Conservation (phyloP, 2,329 filamentous ascomycete genomes). For the Stylonectria norvegica region DNA sequence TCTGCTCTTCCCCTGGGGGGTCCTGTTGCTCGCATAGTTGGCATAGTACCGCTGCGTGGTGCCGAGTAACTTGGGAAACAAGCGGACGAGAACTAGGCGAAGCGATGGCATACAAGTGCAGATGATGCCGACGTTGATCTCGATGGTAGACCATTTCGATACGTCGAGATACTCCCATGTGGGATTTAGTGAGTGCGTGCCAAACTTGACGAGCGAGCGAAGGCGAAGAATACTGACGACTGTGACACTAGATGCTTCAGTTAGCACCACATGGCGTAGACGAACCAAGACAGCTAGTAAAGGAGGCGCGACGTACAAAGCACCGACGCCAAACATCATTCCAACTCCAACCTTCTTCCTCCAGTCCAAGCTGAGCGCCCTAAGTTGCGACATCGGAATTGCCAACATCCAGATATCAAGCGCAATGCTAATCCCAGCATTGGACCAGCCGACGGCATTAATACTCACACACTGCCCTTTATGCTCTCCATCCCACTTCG, state of each 20-base stretch:
- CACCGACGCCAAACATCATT: constrained; percentile 50
- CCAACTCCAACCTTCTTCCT: constrained; percentile 48
- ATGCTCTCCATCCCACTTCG: constrained; percentile 46
- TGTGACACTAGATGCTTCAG: constrained; percentile 28
- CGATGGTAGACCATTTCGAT: constrained; percentile 35
- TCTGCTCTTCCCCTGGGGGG: constrained; percentile 9
- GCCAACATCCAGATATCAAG: constrained; percentile 51
- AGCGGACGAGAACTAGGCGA: constrained; percentile 32
- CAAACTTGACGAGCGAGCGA: constrained; percentile 31
- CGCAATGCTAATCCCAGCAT: constrained; percentile 50
- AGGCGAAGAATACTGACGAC: constrained; percentile 39
- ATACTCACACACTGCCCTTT: constrained; percentile 47
- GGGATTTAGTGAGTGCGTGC: constrained; percentile 27
- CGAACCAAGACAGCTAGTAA: background rate
- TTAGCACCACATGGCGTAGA: constrained; percentile 2
- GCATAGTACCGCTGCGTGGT: constrained; percentile 30
- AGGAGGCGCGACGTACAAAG: constrained; percentile 35
- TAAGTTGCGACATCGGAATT: constrained; percentile 46
- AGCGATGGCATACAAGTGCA: constrained; percentile 39
- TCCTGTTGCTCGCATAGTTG: constrained; percentile 20
- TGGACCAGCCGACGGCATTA: constrained; percentile 48
- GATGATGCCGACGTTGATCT: constrained; percentile 38
- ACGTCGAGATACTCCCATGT: constrained; percentile 35
- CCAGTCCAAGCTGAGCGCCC: constrained; percentile 40
- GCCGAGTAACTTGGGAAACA: constrained; percentile 37